These are phyloP conservation scores for Boletellus sp. DNA, from an alignment of 768 basidiomycete species.

Conservation along the genomic window DNA sequence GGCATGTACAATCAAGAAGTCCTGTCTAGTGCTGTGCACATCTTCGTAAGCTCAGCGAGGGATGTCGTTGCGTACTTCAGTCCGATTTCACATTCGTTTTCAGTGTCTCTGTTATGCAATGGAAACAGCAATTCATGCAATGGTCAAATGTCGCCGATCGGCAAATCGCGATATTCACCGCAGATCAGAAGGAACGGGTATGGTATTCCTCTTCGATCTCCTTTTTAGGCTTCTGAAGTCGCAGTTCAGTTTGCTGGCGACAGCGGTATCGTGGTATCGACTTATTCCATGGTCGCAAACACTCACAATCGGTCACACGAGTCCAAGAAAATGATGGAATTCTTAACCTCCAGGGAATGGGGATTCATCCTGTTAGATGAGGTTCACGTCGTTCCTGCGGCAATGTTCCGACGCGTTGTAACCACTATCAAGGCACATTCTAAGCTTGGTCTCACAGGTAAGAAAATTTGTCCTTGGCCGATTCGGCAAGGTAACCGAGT, in stretches of 20 bases:
- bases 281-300: constrained; percentile 99
- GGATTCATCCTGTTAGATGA: constrained; percentile 97
- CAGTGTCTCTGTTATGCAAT: constrained; percentile 95
- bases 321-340: constrained; percentile 99
- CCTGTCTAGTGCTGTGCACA: constrained; percentile 94
- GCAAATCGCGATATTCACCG: constrained; percentile 96
- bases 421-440: constrained; percentile 99
- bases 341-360: constrained; percentile 97
- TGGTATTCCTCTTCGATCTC: constrained; percentile 2
- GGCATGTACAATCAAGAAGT: constrained; percentile 99
- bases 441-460: constrained; percentile 95
- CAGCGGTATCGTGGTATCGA: constrained; percentile 96
- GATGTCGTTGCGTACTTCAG: background rate
- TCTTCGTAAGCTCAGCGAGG: constrained; percentile 70
- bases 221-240: constrained; percentile 3
- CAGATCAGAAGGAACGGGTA: constrained; percentile 96
- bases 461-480: constrained; percentile 7
- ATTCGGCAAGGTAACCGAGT: constrained; percentile 2
- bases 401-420: constrained; percentile 97
- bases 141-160: constrained; percentile 98
- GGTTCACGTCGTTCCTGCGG: constrained; percentile 97
- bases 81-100: constrained; percentile 7
- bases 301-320: constrained; percentile 98
- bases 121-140: constrained; percentile 97
- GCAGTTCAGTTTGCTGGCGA: constrained; percentile 82